Evolutionary conservation across 306 rosid genomes (phyloP).

Genomic region (Citrullus amarus): DNA sequence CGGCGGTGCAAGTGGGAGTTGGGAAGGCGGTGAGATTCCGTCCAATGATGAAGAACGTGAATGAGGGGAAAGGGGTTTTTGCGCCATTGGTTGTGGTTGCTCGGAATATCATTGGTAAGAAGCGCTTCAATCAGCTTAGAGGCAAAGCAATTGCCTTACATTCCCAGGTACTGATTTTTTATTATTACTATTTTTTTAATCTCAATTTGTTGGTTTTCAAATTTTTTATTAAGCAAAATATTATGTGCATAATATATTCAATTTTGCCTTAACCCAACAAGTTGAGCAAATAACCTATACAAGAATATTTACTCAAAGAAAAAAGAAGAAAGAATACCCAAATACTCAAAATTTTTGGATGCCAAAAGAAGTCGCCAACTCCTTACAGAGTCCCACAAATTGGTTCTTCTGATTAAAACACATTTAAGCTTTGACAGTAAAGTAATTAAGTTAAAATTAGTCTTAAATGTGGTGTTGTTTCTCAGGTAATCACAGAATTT

Average conservation of each 20-base stretch:
- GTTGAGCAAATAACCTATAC: background rate
- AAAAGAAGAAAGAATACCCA: too few relatives aligned
- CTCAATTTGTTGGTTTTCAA: background rate
- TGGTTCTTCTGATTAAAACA: too few relatives aligned
- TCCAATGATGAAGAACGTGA: constrained; percentile 90
- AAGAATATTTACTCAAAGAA: too few relatives aligned
- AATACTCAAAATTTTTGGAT: too few relatives aligned
- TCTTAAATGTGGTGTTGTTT: background rate
- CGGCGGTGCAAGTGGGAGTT: constrained; percentile 37
- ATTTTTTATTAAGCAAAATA: background rate
- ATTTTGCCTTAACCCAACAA: background rate
- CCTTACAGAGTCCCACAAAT: too few relatives aligned
- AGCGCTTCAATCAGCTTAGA: constrained; percentile 80
- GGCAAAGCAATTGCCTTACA: constrained; percentile 98
- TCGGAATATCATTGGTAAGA: constrained; percentile 72
- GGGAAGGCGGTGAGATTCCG: constrained; percentile 46
- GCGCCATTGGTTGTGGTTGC: constrained; percentile 75
- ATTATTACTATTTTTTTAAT: too few relatives aligned
- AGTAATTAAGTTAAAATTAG: too few relatives aligned
- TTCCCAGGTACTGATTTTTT: constrained; percentile 52
- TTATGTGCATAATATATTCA: background rate
- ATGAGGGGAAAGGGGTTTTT: constrained; percentile 92
- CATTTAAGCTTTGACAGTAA: too few relatives aligned
- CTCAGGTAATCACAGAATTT: constrained; percentile 82
- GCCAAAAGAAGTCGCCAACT: too few relatives aligned